Evolutionary conservation across 1,284 basidiomycete species (phyloP), one percentile per base, ranked within the genome.

Genomic region (Coriolopsis trogii): DNA sequence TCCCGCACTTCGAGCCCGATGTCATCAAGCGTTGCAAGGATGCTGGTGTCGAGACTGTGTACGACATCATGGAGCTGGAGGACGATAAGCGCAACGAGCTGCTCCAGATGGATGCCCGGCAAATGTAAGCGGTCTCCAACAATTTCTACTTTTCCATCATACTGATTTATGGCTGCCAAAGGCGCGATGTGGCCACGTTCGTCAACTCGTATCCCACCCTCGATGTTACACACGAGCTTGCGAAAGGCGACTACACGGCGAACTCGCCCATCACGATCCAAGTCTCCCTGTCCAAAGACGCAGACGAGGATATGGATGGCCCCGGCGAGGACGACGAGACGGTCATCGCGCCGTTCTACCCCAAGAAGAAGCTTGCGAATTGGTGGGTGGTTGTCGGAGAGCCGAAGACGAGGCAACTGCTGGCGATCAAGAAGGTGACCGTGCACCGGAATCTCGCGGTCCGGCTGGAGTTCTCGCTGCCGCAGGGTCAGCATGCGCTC

Each of bases 341-440:
- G 6, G 95, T 95, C 16, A 81, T 97, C 21, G 94, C 94, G 1
- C 93, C 95, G 0, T 94, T 90, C 75, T 99, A 92, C 76, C 95
- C 96, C 0, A 75, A 74, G 49, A 87, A 87, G 69, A 98, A 98
- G 79, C 84, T 95, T 70, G 86, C 91, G 49, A 94, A 95, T 65
- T 99, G 95, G 95, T 99, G 95, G 95, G 77, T 98, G 25, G 94
- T 98, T 31, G 81, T 98, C 5, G 95, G 95, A 25, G 93, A 97
- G 59, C 84, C 73, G 51, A 78, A 70, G 65, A 87, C 75, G 60
- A 82, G 80, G 54, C 87, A 91, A 61, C 75, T 99, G 36, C 84
- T 95, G 26, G 91, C 92, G 44, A 98, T 99, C 80, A 98, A 98
- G 75, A 90, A 90, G 53, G 91, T 98, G 20, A 98, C 96, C 0